Evolutionary conservation across 257 asterid genomes (phyloP).

Genomic region (Solanum ossicruentum): DNA sequence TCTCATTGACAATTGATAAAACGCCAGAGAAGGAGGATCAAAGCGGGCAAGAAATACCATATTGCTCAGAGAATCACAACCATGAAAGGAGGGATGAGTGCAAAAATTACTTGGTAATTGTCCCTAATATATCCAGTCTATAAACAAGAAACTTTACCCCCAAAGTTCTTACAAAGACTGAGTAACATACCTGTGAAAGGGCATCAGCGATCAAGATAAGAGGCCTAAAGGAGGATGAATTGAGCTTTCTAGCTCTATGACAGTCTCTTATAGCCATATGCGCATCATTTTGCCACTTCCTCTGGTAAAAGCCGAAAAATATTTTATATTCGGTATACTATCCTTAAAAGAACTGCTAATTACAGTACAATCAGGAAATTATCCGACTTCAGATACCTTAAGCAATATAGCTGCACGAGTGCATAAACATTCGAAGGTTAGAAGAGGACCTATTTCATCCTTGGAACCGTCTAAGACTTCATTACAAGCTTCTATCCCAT

Average conservation of each 20-base stretch:
- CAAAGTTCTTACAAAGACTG: neutral
- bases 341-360: neutral
- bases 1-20: neutral
- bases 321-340: neutral
- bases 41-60: neutral
- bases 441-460: conserved; percentile 47
- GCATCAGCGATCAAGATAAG: conserved; percentile 81
- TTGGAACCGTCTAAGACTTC: conserved; percentile 77
- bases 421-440: conserved; percentile 73
- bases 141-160: neutral
- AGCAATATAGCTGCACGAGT: conserved; percentile 83
- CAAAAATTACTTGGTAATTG: neutral
- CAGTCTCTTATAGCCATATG: conserved; percentile 91
- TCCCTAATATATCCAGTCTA: neutral
- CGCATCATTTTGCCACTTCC: conserved; percentile 80
- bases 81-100: neutral
- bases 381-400: conserved; percentile 37
- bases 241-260: conserved; percentile 54
- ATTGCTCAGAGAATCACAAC: neutral
- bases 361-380: neutral
- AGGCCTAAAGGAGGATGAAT: conserved; percentile 61
- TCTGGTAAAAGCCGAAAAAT: conserved; percentile 22
- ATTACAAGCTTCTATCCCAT: conserved; percentile 88
- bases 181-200: conserved; percentile 44
- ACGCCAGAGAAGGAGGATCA: neutral